phyloP scores from a whole-genome alignment of 371 early-diverging fungal genomes.

The Umbelopsis sp. region DNA sequence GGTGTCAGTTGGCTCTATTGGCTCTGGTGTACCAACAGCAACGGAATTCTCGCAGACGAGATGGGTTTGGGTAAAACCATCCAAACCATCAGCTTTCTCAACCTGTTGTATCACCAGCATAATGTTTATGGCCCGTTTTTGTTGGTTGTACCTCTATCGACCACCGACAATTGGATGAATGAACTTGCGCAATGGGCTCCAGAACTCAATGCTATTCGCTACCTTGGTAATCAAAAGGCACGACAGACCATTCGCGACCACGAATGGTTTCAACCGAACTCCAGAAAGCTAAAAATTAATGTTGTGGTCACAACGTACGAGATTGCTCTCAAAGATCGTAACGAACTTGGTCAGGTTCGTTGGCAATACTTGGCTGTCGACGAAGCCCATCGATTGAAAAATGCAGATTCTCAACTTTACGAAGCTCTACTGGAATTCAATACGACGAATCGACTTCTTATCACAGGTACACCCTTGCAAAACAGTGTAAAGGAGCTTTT shows the following conservation, averaged over 20 bases:
- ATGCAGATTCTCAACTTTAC: conserved; percentile 86
- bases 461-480: conserved; percentile 92
- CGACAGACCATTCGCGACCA: conserved; percentile 87
- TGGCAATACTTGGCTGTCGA: conserved; percentile 91
- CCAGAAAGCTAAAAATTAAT: conserved; percentile 81
- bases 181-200: conserved; percentile 97
- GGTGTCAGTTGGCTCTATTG: conserved; percentile 99
- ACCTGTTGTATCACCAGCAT: conserved; percentile 85
- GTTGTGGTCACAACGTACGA: conserved; percentile 95
- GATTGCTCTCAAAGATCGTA: conserved; percentile 90
- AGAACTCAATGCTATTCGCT: conserved; percentile 87
- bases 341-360: conserved; percentile 70
- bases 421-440: conserved; percentile 79
- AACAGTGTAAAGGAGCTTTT: conserved; percentile 87
- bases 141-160: conserved; percentile 95
- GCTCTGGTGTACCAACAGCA: conserved; percentile 94
- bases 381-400: conserved; percentile 93
- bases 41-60: conserved; percentile 93
- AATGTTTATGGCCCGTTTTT: conserved; percentile 93
- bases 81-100: conserved; percentile 97
- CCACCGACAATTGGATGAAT: conserved; percentile 91
- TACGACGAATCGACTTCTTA: conserved; percentile 78
- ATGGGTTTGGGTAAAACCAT: conserved; percentile 99
- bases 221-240: conserved; percentile 85
- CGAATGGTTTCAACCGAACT: conserved; percentile 78